These are phyloP conservation scores for Aspergillus sp. DNA, from an alignment of 2,329 filamentous ascomycete species.

Conservation along the genomic window DNA sequence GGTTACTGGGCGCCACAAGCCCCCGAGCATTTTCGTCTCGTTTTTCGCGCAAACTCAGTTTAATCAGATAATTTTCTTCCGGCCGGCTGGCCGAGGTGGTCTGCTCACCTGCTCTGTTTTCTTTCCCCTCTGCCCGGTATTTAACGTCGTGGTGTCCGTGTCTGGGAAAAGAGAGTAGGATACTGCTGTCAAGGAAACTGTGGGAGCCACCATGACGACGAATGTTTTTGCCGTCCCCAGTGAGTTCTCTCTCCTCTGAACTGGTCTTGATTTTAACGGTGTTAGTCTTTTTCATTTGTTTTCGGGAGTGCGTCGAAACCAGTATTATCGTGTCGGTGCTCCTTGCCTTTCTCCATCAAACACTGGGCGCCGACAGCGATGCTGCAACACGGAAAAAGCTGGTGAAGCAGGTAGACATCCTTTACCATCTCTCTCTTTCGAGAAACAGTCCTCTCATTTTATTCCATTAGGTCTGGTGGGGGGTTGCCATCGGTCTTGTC, in stretches of 20 bases:
- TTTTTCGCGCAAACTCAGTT: neutral
- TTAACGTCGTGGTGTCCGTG: no score
- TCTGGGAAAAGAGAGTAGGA: no score
- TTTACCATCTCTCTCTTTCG: neutral
- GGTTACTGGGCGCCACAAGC: neutral
- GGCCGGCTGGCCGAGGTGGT: neutral
- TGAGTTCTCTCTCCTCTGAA: neutral
- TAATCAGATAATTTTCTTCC: conserved; percentile 4
- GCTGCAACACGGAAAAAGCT: conserved; percentile 63
- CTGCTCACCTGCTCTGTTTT: neutral
- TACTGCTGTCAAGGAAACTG: no score
- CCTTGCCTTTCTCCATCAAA: conserved; percentile 80
- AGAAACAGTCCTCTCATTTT: neutral
- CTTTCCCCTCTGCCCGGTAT: neutral
- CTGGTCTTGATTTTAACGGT: neutral
- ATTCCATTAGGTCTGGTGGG: conserved; percentile 61
- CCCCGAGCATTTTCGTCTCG: neutral
- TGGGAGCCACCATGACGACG: conserved; percentile 8
- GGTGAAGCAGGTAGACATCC: conserved; percentile 55
- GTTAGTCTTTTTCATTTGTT: conserved; percentile 81
- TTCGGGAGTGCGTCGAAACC: conserved; percentile 79
- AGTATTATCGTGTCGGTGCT: conserved; percentile 85
- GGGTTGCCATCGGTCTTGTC: conserved; percentile 59
- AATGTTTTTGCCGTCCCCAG: conserved; percentile 15
- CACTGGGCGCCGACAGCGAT: conserved; percentile 65